phyloP scores from a whole-genome alignment of 192 early-diverging fungal genomes.

The Mortierella antarctica region DNA sequence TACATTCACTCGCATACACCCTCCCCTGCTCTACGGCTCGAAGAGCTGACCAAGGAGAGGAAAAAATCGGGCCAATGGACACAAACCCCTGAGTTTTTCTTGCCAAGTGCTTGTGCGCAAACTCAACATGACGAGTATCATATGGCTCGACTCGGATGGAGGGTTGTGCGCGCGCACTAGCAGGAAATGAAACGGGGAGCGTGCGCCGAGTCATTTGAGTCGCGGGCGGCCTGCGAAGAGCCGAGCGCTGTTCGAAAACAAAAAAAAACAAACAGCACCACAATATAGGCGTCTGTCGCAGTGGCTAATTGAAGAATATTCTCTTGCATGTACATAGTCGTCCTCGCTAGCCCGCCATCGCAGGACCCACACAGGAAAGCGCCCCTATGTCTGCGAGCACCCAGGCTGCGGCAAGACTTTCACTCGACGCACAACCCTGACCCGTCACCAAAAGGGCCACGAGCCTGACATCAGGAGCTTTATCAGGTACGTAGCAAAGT shows the following conservation, averaged over 20 bases:
- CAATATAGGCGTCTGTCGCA: neutral
- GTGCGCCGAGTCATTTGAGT: neutral
- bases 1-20: no score
- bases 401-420: conserved; percentile 81
- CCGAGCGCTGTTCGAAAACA: no score
- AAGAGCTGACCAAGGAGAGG: neutral
- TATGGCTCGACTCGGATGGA: neutral
- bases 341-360: conserved; percentile 83
- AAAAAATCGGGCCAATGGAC: neutral
- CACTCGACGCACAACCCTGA: conserved; percentile 73
- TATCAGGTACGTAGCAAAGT: conserved; percentile 42
- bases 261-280: no score
- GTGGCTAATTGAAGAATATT: neutral
- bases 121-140: no score
- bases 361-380: conserved; percentile 81
- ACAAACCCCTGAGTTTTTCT: conserved; percentile 28
- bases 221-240: no score
- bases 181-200: neutral
- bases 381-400: conserved; percentile 77
- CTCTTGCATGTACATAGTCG: conserved; percentile 51
- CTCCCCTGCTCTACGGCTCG: no score
- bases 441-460: conserved; percentile 70
- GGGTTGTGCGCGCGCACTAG: conserved; percentile 1
- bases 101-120: conserved; percentile 18
- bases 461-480: conserved; percentile 59